Base-by-base conservation (phyloP, 192 early-diverging fungal genomes). In the Dissophora ornata region DNA sequence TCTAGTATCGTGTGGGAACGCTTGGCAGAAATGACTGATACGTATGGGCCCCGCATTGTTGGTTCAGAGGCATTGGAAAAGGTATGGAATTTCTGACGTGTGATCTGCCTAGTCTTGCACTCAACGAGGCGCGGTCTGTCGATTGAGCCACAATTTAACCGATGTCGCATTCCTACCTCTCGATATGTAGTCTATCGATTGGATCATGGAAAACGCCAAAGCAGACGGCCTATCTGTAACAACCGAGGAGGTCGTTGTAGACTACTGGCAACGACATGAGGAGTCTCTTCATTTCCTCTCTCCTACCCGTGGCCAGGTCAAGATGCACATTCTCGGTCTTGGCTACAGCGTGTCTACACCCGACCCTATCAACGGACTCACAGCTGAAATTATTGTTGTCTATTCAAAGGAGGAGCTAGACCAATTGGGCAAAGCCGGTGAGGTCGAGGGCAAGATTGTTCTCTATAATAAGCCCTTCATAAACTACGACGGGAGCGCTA, bases 21-120 rank as follows among this genome's bases (percentile, higher is more conserved):
- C 30, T 69, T 87, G 79, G 86, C 84, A 0, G 86, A 87, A 62
- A 87, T 87, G 86, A 88, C 86, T 2, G 86, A 88, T 26, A 59
- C 84, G 55, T 86, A 79, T 64, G 86, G 86, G 10, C 62, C 82
- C 69, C 84, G 86, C 29, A 83, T 88, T 62, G 84, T 81, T 11
- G 81, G 59, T 48, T 83, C 83, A 55, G 50, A 58, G 7, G 79
- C 71, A 0, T 82, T 86, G 44, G 80, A 84, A 61, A 83, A 57
- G 48, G 84, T 82, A 59, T 22, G 29, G n/a, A n/a, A n/a, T n/a
- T n/a, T n/a, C n/a, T n/a, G n/a, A n/a, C 15, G 42, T 25, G 38
- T 38, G 36, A 38, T 38, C 12, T 6, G 4, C 58, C 21, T 34
- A 12, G 22, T 33, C 13, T 44, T 42, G 2, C n/a, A 38, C n/a